phyloP scores from a whole-genome alignment of 305 asterid species.

The Fraxinus sp. region DNA sequence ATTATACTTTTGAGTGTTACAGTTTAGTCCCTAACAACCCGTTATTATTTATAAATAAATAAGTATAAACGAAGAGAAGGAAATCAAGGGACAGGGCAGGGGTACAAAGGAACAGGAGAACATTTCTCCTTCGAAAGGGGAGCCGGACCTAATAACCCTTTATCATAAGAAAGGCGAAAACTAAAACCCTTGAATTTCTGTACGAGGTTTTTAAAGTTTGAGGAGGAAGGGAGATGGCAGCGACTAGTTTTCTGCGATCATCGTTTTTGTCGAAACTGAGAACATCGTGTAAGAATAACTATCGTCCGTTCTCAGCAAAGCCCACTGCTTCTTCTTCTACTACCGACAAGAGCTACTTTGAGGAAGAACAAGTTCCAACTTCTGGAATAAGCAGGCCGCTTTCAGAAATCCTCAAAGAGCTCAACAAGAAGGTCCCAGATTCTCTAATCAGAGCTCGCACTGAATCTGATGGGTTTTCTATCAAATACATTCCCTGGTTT shows the following conservation, averaged over 20 bases:
- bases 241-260: not conserved
- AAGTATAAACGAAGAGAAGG: not conserved
- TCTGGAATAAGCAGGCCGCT: slow-evolving; percentile 70
- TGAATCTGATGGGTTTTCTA: slow-evolving; percentile 45
- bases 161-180: not conserved
- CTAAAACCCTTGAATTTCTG: not conserved
- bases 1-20: not conserved
- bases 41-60: too few species aligned
- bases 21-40: not conserved
- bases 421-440: slow-evolving; percentile 82
- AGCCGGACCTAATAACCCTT: not conserved
- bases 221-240: not conserved
- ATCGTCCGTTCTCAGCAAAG: slow-evolving; percentile 27
- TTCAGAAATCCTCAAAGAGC: slow-evolving; percentile 61
- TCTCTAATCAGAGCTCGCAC: slow-evolving; percentile 49
- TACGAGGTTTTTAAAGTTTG: not conserved
- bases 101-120: not conserved
- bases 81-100: not conserved
- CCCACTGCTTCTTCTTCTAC: not conserved
- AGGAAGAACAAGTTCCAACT: slow-evolving; percentile 27
- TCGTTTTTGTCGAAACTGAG: not conserved
- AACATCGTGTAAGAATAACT: slow-evolving; percentile 1
- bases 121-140: not conserved
- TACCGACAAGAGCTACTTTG: slow-evolving; percentile 17
- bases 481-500: slow-evolving; percentile 76